A percentile compares a stretch with the other conserved stretches of the same genome.
Conservation (phyloP, 2,329 filamentous ascomycete genomes). For the Exophiala aquamarina region DNA sequence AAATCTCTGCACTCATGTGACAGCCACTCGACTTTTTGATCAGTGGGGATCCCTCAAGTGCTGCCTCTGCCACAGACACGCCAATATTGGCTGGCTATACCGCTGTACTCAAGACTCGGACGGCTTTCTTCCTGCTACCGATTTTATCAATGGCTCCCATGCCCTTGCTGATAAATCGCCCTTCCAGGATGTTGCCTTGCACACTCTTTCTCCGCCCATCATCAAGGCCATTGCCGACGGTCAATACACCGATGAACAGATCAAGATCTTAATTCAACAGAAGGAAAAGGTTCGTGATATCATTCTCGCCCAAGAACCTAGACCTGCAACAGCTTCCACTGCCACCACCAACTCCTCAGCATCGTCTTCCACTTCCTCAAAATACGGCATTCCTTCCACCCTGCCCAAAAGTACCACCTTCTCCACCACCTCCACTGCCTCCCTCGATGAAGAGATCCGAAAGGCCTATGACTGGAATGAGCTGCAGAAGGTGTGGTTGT, state of each 20-base stretch:
- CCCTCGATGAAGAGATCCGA: constrained; percentile 24
- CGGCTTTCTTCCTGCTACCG: constrained; percentile 39
- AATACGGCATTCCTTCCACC: constrained; percentile 18
- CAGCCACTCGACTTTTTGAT: constrained; percentile 62
- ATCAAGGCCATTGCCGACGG: constrained; percentile 42
- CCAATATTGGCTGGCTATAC: constrained; percentile 71
- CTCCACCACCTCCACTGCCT: constrained; percentile 23
- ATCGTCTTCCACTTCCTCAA: constrained; percentile 5
- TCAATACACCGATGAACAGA: constrained; percentile 44
- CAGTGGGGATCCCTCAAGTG: constrained; percentile 54
- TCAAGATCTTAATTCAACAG: constrained; percentile 42
- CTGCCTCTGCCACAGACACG: constrained; percentile 55
- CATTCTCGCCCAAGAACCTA: constrained; percentile 29
- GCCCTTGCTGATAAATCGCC: neutral
- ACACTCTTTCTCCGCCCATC: constrained; percentile 37
- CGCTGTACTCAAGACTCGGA: constrained; percentile 67
- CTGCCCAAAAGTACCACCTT: constrained; percentile 29
- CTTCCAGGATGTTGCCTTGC: constrained; percentile 14
- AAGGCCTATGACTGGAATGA: constrained; percentile 23
- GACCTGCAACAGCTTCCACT: constrained; percentile 20
- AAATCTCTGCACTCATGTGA: constrained; percentile 63
- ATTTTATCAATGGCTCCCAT: constrained; percentile 14
- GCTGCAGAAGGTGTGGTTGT: constrained; percentile 22
- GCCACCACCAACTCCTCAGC: constrained; percentile 15
- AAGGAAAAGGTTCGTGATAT: constrained; percentile 36